Evolutionary conservation across 345 rosid genomes (phyloP).

Genomic region (Streptanthus diversifolius): DNA sequence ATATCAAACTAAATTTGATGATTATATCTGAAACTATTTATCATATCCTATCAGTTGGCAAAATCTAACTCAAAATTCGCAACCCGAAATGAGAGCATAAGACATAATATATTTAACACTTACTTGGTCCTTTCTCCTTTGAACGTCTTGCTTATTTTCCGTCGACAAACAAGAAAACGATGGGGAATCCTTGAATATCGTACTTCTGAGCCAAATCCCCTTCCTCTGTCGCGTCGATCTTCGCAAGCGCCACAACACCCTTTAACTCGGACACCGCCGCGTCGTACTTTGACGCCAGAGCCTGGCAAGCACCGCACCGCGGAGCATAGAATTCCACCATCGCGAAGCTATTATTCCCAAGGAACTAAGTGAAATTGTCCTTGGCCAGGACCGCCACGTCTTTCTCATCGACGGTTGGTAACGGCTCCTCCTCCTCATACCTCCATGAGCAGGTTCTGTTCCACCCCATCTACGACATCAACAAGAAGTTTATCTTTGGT

Average conservation of each 20-base stretch:
- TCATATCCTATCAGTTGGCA: not conserved
- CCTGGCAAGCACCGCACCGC: slow-evolving; percentile 47
- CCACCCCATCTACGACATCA: no score
- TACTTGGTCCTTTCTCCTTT: slow-evolving; percentile 38
- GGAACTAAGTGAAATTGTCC: slow-evolving; percentile 43
- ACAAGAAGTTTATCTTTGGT: no score
- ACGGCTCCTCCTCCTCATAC: slow-evolving; percentile 22
- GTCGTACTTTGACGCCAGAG: slow-evolving; percentile 41
- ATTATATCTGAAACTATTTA: not conserved
- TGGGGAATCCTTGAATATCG: slow-evolving; percentile 37
- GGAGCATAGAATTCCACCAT: slow-evolving; percentile 50
- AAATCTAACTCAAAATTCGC: not conserved
- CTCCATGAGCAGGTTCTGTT: no score
- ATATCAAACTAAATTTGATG: slow-evolving; percentile 10
- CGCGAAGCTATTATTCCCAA: slow-evolving; percentile 33
- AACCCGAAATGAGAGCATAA: no score
- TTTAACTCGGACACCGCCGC: slow-evolving; percentile 48
- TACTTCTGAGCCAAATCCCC: slow-evolving; percentile 39
- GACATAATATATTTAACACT: not conserved
- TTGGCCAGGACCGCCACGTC: slow-evolving; percentile 44
- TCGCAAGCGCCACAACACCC: slow-evolving; percentile 46
- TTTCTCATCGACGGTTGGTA: slow-evolving; percentile 27
- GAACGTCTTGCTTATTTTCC: slow-evolving; percentile 30
- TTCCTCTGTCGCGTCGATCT: slow-evolving; percentile 41
- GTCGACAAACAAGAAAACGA: slow-evolving; percentile 33